Evolutionary conservation across 768 basidiomycete genomes (phyloP).

Genomic region (Cyclocybe aegerita): DNA sequence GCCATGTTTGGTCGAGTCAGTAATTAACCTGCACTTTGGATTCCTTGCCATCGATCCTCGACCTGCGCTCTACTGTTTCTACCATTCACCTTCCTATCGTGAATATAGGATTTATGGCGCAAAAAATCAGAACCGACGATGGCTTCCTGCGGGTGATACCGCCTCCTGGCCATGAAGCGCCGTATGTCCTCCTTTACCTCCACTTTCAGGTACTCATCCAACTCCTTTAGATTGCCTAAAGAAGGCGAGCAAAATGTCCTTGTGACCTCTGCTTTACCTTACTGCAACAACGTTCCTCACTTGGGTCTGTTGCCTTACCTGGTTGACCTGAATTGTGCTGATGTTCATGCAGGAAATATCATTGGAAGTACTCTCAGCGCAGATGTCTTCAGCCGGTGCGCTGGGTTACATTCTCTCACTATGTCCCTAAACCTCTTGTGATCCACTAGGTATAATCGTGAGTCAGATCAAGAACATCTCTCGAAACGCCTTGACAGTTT

Average conservation of each 20-base stretch:
- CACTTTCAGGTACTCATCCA: conserved; percentile 10
- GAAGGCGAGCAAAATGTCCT: conserved; percentile 86
- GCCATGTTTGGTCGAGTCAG: conserved; percentile 19
- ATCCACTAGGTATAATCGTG: conserved; percentile 58
- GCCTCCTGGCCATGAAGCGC: conserved; percentile 48
- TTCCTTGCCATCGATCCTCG: conserved; percentile 5
- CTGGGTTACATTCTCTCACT: conserved; percentile 10
- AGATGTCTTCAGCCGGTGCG: conserved; percentile 92
- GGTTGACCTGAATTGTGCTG: background rate
- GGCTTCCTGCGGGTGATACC: conserved; percentile 51
- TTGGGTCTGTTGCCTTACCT: conserved; percentile 55
- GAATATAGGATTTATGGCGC: conserved; percentile 37
- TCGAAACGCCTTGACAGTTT: background rate
- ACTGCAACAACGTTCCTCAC: conserved; percentile 97
- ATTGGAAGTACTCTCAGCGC: conserved; percentile 97
- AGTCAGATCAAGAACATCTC: conserved; percentile 18
- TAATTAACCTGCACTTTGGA: conserved; percentile 3
- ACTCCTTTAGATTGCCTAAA: conserved; percentile 57
- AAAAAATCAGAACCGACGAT: conserved; percentile 51
- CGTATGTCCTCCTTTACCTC: conserved; percentile 35
- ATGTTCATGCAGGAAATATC: conserved; percentile 62
- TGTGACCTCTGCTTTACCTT: conserved; percentile 93
- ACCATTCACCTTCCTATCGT: background rate
- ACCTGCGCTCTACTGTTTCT: background rate
- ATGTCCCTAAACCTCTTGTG: conserved; percentile 1